These are phyloP conservation scores for Sugiyamaella neomexicana DNA, from an alignment of 1,139 yeast species.

Conservation along the genomic window DNA sequence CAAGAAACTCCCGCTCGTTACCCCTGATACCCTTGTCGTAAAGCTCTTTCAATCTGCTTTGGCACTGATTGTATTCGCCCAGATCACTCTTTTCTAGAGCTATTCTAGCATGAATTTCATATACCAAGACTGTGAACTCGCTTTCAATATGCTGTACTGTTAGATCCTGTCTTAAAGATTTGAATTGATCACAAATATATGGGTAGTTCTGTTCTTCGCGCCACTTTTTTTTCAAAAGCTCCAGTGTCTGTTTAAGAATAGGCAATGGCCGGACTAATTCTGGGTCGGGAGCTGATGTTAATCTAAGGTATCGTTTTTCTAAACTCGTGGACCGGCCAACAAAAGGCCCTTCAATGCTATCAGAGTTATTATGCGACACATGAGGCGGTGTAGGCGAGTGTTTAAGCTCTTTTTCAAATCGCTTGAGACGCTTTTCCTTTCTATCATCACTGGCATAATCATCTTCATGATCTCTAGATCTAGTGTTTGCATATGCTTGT, in stretches of 20 bases:
- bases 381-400: constrained; percentile 9
- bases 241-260: constrained; percentile 60
- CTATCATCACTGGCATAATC: constrained; percentile 8
- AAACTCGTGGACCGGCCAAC: constrained; percentile 65
- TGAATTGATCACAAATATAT: constrained; percentile 84
- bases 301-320: constrained; percentile 76
- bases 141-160: constrained; percentile 88
- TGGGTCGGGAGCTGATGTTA: constrained; percentile 93
- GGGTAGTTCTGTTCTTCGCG: constrained; percentile 57
- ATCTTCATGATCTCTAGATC: not conserved
- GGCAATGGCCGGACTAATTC: constrained; percentile 71
- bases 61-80: constrained; percentile 96
- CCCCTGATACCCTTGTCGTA: constrained; percentile 50
- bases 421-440: constrained; percentile 43
- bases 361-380: constrained; percentile 4
- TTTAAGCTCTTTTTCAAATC: constrained; percentile 47
- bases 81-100: constrained; percentile 80
- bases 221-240: constrained; percentile 57
- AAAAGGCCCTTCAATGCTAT: constrained; percentile 39
- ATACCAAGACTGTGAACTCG: constrained; percentile 73
- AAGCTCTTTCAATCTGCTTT: constrained; percentile 65
- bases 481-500: not conserved
- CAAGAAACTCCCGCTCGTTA: constrained; percentile 60
- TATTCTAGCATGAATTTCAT: constrained; percentile 84
- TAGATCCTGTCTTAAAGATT: constrained; percentile 87